Conservation (phyloP, 2,329 filamentous ascomycete species). For the Rhynchosporium graminicola region DNA sequence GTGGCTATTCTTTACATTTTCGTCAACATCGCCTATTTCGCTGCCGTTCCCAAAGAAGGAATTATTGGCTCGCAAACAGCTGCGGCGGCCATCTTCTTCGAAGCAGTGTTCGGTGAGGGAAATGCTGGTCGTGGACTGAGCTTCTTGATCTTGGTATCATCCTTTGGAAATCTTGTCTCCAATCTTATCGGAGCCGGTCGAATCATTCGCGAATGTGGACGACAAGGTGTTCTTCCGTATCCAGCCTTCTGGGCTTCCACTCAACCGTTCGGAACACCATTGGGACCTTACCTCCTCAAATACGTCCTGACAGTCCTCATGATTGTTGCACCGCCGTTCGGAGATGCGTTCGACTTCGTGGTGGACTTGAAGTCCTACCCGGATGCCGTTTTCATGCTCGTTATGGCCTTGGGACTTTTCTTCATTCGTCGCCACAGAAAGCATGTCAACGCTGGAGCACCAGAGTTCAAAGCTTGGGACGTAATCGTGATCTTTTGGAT, state of each 20-base stretch:
- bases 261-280: slow-evolving; percentile 61
- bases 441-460: slow-evolving; percentile 48
- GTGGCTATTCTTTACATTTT: slow-evolving; percentile 58
- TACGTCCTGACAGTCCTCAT: slow-evolving; percentile 59
- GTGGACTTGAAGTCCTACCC: slow-evolving; percentile 63
- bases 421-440: slow-evolving; percentile 56
- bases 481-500: slow-evolving; percentile 59
- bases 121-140: slow-evolving; percentile 49
- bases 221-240: slow-evolving; percentile 61
- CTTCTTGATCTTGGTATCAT: slow-evolving; percentile 49
- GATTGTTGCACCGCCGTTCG: slow-evolving; percentile 60
- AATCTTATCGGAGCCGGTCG: slow-evolving; percentile 56
- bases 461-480: slow-evolving; percentile 62
- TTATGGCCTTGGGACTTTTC: slow-evolving; percentile 58
- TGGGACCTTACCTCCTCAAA: slow-evolving; percentile 59
- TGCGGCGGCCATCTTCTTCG: slow-evolving; percentile 46
- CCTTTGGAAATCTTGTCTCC: slow-evolving; percentile 51
- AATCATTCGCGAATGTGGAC: slow-evolving; percentile 58
- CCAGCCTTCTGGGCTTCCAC: slow-evolving; percentile 63
- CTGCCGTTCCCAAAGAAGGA: slow-evolving; percentile 54
- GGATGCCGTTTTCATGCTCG: slow-evolving; percentile 55
- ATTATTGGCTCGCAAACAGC: slow-evolving; percentile 54
- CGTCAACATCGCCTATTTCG: slow-evolving; percentile 61
- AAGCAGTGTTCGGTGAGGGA: slow-evolving; percentile 50
- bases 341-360: slow-evolving; percentile 66